Evolutionary conservation across 306 rosid species (phyloP), one percentile per base, ranked within the genome.

Genomic region (Vigna hirtella): DNA sequence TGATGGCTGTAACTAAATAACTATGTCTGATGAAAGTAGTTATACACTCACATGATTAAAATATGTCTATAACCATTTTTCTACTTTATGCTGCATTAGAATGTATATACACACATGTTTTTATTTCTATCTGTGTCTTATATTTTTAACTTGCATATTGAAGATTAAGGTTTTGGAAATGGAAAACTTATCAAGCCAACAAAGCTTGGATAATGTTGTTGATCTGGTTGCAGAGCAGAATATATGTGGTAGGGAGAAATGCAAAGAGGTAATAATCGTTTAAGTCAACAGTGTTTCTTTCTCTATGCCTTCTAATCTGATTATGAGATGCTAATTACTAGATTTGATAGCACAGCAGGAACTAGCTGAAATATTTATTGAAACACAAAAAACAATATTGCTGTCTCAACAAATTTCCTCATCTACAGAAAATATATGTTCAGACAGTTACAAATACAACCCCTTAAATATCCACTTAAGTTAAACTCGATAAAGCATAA

Each of bases 171-270:
- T 79, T 80, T 82, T 95, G 90, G 89, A 92, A 83, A 75, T 77
- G 87, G 97, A 92, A 88, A 92, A 84, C 84, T 79, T 85, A 73
- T 95, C 97, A 48, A 92, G 92, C 86, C 90, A 91, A 85, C 85
- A 85, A 70, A 92, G 85, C 85, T 82, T 95, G 76, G 90, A 91
- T 81, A 83, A 80, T 77, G 85, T 91, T 56, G 91, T 86, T 86
- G 92, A 92, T 79, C 82, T 90, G 66, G 96, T 91, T 68, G 87
- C 94, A 1, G 83, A 89, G 88, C 98, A 91, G 80, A 89, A 87
- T 63, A 74, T 86, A 61, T 84, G 88, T 52, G 90, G 90, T 65
- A 73, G 73, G 77, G 89, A 92, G 81, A 90, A 88, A 84, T 86
- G 77, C 70, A 89, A 85, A 50, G 90, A 95, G 97, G 98, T 95